phyloP scores from a whole-genome alignment of 2,329 filamentous ascomycete genomes.

The Neoascochyta sp. region DNA sequence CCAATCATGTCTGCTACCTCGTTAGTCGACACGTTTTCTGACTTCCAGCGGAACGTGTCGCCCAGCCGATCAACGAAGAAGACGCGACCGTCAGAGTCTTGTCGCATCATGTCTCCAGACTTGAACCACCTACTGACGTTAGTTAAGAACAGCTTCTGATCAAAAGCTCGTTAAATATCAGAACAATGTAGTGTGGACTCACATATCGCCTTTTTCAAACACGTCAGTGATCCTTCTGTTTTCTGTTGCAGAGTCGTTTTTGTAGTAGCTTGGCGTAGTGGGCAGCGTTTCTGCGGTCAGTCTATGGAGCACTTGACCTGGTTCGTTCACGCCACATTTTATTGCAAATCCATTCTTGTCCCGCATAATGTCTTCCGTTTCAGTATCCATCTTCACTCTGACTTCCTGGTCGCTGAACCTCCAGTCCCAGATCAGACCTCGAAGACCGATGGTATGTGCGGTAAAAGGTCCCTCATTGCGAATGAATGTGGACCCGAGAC shows the following conservation, averaged over 20 bases:
- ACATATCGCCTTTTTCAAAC: conserved; percentile 40
- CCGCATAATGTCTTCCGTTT: conserved; percentile 38
- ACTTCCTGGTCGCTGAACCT: conserved; percentile 25
- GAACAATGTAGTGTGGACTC: conserved; percentile 7
- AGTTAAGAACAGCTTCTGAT: conserved; percentile 1
- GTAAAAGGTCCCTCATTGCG: conserved; percentile 35
- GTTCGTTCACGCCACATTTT: conserved; percentile 28
- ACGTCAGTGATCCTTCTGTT: conserved; percentile 33
- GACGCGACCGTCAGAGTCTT: conserved; percentile 33
- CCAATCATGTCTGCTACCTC: conserved; percentile 45
- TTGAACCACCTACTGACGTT: conserved; percentile 32
- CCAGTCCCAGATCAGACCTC: conserved; percentile 37
- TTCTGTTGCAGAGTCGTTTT: conserved; percentile 33
- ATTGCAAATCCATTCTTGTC: conserved; percentile 36
- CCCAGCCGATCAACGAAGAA: conserved; percentile 40
- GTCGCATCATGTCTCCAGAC: conserved; percentile 39
- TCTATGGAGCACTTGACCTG: conserved; percentile 35
- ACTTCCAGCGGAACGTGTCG: conserved; percentile 43
- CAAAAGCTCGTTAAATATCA: no score
- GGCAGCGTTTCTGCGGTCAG: conserved; percentile 27
- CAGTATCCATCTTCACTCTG: conserved; percentile 38
- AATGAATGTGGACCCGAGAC: conserved; percentile 33
- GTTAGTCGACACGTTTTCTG: conserved; percentile 47
- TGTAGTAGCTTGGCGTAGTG: conserved; percentile 29
- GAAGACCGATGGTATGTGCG: conserved; percentile 29